Conservation (phyloP, 108 stramenopile species). For the Fistulifera pelliculosa region DNA sequence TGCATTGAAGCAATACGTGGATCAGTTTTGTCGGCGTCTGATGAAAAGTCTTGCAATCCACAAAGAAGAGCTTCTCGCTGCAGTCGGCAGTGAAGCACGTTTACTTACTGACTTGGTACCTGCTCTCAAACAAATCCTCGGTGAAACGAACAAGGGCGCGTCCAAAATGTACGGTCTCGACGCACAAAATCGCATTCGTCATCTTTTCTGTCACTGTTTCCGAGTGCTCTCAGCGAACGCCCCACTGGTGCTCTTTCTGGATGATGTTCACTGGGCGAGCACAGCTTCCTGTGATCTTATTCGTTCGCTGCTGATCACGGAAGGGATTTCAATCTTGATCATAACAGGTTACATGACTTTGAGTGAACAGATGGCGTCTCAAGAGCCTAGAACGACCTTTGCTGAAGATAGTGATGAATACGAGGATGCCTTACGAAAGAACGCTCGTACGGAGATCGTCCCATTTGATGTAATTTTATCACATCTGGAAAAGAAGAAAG, state of each 20-base stretch:
- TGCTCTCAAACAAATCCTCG: slow-evolving; percentile 1
- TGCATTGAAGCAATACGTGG: neutral
- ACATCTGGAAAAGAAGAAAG: neutral
- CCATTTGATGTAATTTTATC: neutral
- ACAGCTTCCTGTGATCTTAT: slow-evolving; percentile 6
- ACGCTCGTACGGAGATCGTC: neutral
- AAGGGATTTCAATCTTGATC: neutral
- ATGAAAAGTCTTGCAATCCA: neutral
- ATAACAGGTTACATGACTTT: neutral
- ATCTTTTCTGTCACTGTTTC: slow-evolving; percentile 18
- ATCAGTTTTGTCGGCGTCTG: neutral
- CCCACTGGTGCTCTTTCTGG: slow-evolving; percentile 23
- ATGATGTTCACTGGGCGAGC: slow-evolving; percentile 25
- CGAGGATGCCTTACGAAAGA: neutral
- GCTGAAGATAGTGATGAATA: neutral
- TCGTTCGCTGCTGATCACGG: neutral
- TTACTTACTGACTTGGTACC: slow-evolving; percentile 18
- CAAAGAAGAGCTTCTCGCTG: neutral
- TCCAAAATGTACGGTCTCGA: slow-evolving; percentile 8
- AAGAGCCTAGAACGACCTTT: neutral
- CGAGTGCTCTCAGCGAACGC: slow-evolving; percentile 15
- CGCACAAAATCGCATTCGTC: slow-evolving; percentile 17
- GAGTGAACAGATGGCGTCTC: neutral
- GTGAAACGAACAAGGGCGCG: neutral
- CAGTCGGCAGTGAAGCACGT: slow-evolving; percentile 4